Percentiles rank a stretch among this genome's conserved stretches.
These are phyloP conservation scores for Fusarium sp. DNA, from an alignment of 2,329 filamentous ascomycete genomes.

Conservation along the genomic window DNA sequence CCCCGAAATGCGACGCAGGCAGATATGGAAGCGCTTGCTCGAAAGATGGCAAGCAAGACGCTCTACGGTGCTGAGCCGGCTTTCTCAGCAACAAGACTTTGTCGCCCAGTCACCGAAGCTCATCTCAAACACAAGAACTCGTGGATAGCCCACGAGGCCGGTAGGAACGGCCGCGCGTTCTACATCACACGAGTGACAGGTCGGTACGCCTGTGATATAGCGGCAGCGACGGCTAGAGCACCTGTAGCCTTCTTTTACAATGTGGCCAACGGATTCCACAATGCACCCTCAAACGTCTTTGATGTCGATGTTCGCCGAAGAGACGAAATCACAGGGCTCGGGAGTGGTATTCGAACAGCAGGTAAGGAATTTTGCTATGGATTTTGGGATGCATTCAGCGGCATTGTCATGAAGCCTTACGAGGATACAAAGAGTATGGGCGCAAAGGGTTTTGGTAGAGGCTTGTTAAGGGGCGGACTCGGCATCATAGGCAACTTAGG, in stretches of 20 bases:
- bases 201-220: conserved; percentile 68
- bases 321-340: conserved; percentile 74
- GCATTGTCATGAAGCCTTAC: conserved; percentile 72
- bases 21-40: conserved; percentile 47
- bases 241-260: conserved; percentile 77
- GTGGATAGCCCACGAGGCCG: conserved; percentile 45
- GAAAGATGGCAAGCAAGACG: conserved; percentile 49
- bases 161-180: conserved; percentile 42
- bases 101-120: conserved; percentile 31
- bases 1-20: conserved; percentile 32
- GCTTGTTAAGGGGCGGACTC: conserved; percentile 59
- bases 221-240: conserved; percentile 69
- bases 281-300: conserved; percentile 73
- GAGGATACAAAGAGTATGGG: conserved; percentile 72
- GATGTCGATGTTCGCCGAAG: conserved; percentile 70
- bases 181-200: conserved; percentile 56
- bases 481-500: conserved; percentile 59
- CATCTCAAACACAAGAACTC: conserved; percentile 39
- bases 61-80: conserved; percentile 63
- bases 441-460: conserved; percentile 69
- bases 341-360: conserved; percentile 68
- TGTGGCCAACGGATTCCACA: conserved; percentile 78
- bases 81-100: background rate
- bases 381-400: conserved; percentile 75
- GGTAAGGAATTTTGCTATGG: conserved; percentile 73